A percentile compares a stretch with the other conserved stretches of the same genome.
Evolutionary conservation across 2,329 filamentous ascomycete species (phyloP).

Genomic region (Akanthomyces uredinophilus): DNA sequence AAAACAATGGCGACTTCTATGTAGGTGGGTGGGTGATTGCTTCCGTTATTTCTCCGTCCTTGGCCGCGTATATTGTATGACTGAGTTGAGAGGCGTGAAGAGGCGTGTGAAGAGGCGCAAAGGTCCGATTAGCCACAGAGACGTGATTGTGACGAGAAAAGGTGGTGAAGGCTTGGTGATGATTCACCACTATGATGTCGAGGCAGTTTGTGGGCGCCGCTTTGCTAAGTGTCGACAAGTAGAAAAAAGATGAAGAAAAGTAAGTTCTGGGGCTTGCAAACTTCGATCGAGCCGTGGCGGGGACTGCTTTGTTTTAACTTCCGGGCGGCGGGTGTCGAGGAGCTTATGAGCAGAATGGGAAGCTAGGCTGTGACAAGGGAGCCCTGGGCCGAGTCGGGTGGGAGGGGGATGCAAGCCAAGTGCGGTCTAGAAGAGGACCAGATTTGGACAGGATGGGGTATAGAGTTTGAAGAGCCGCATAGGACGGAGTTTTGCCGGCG

Average conservation of each 20-base stretch:
- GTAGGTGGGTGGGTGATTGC: neutral
- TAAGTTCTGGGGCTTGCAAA: neutral
- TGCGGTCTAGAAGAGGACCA: constrained; percentile 15
- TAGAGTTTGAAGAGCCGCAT: constrained; percentile 16
- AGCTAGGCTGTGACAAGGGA: constrained; percentile 6
- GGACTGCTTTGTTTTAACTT: constrained; percentile 14
- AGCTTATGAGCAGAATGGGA: constrained; percentile 13
- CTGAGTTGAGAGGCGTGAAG: neutral
- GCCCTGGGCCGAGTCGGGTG: neutral
- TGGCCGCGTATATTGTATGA: neutral
- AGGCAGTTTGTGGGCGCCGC: neutral
- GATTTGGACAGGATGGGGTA: constrained; percentile 15
- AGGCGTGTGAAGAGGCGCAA: neutral
- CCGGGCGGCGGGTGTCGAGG: constrained; percentile 11
- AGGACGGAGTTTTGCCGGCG: constrained; percentile 8
- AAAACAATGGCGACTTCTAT: neutral
- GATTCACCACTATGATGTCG: neutral
- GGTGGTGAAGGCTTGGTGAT: neutral
- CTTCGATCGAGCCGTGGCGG: constrained; percentile 14
- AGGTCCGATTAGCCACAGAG: neutral
- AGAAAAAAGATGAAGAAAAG: neutral
- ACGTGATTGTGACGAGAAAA: neutral
- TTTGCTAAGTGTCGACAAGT: neutral
- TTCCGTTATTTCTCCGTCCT: neutral
- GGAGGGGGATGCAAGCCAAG: constrained; percentile 3